These are phyloP conservation scores for Lodderomyces theae DNA, from an alignment of 1,139 yeast species.

Conservation along the genomic window DNA sequence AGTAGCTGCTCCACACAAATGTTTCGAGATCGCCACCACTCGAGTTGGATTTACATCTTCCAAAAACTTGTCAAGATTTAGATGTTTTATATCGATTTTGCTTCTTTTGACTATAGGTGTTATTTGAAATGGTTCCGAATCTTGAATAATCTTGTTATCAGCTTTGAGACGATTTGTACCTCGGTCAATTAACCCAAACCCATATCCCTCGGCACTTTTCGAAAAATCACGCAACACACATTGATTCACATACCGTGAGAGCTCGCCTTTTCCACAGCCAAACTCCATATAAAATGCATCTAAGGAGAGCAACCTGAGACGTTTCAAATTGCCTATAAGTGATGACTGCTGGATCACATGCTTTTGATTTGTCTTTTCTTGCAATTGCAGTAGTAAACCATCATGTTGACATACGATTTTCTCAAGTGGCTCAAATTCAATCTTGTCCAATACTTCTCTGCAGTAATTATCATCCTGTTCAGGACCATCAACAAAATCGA, in stretches of 20 bases:
- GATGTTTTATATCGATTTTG: conserved; percentile 77
- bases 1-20: conserved; percentile 91
- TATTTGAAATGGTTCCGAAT: conserved; percentile 24
- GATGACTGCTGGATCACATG: conserved; percentile 85
- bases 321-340: conserved; percentile 64
- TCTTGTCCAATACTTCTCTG: conserved; percentile 10
- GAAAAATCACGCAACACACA: conserved; percentile 34
- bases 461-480: not conserved
- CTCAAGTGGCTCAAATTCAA: conserved; percentile 15
- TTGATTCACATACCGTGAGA: conserved; percentile 63
- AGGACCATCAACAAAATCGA: conserved; percentile 12
- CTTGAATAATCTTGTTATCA: conserved; percentile 65
- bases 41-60: conserved; percentile 19
- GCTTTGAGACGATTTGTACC: conserved; percentile 76
- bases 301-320: conserved; percentile 35
- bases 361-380: conserved; percentile 56
- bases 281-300: conserved; percentile 61
- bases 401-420: conserved; percentile 20
- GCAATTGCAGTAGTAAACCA: conserved; percentile 37
- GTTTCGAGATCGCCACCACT: conserved; percentile 74
- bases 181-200: conserved; percentile 70
- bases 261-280: conserved; percentile 89
- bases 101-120: conserved; percentile 48
- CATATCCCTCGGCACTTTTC: conserved; percentile 24
- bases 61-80: conserved; percentile 50